These are phyloP conservation scores for Herpetospermum pedunculosum DNA, from an alignment of 306 rosid genomes.

Conservation along the genomic window DNA sequence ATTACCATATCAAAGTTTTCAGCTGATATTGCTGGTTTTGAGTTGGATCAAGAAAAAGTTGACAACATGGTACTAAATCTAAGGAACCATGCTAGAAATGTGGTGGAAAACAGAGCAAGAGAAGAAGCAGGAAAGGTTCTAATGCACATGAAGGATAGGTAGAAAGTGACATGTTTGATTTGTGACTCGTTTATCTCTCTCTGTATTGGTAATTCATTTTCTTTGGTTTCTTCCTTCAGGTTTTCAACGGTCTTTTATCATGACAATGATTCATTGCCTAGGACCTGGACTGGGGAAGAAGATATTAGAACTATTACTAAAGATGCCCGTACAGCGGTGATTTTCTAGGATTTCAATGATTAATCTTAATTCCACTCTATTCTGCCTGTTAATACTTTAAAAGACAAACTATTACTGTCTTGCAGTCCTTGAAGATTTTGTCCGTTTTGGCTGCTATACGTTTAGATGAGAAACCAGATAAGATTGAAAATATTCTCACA, in stretches of 20 bases:
- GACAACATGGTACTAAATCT: conserved; percentile 37
- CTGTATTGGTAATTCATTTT: background rate
- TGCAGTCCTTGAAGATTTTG: conserved; percentile 71
- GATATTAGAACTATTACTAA: conserved; percentile 68
- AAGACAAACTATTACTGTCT: background rate
- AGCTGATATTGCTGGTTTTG: conserved; percentile 47
- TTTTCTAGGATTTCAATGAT: background rate
- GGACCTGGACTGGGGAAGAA: conserved; percentile 88
- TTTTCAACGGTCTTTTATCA: conserved; percentile 70
- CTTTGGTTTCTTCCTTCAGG: conserved; percentile 26
- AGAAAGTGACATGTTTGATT: conserved; percentile 11
- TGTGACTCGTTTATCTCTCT: background rate
- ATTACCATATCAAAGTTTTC: conserved; percentile 35
- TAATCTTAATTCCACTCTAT: background rate
- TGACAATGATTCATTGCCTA: conserved; percentile 76
- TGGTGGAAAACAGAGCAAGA: conserved; percentile 69
- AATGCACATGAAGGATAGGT: conserved; percentile 90
- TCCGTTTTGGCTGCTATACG: conserved; percentile 78
- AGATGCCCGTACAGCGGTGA: conserved; percentile 66
- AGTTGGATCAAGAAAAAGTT: conserved; percentile 47
- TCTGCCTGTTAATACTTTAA: background rate
- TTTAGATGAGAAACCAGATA: conserved; percentile 63
- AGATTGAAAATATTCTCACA: conserved; percentile 39
- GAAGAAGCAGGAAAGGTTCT: conserved; percentile 73
- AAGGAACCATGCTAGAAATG: conserved; percentile 48